Evolutionary conservation across 1,284 basidiomycete species (phyloP).

Genomic region (Coniferiporia weirii): DNA sequence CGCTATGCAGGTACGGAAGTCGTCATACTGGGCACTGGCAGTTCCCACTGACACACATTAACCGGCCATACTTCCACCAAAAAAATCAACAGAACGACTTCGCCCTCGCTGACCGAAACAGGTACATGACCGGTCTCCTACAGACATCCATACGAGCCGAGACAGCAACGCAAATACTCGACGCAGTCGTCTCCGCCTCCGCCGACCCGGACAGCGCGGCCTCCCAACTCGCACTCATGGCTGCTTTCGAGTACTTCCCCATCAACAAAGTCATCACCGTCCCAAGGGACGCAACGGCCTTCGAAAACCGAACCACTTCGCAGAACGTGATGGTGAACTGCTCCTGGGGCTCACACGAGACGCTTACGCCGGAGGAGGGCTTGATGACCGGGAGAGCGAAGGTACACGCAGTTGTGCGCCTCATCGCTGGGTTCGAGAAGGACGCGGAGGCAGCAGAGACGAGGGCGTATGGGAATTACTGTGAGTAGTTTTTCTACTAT

Average conservation of each 20-base stretch:
- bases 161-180: background rate
- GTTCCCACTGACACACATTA: no score
- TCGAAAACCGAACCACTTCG: conserved; percentile 2
- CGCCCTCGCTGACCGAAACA: conserved; percentile 8
- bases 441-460: background rate
- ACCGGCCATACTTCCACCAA: no score
- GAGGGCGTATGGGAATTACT: no score
- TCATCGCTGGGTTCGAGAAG: background rate
- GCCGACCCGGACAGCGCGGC: background rate
- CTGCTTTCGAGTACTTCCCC: conserved; percentile 20
- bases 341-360: conserved; percentile 18
- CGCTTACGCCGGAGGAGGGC: background rate
- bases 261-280: conserved; percentile 17
- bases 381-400: background rate
- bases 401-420: background rate
- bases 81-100: conserved; percentile 7
- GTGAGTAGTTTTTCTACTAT: background rate
- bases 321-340: background rate
- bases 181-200: conserved; percentile 3
- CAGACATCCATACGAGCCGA: background rate
- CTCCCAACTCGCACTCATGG: background rate
- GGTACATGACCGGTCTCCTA: conserved; percentile 7
- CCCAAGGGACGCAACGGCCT: conserved; percentile 20
- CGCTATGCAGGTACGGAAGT: background rate
- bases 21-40: no score